phyloP scores from a whole-genome alignment of 495 filamentous ascomycete species.

The Tuber indicum region DNA sequence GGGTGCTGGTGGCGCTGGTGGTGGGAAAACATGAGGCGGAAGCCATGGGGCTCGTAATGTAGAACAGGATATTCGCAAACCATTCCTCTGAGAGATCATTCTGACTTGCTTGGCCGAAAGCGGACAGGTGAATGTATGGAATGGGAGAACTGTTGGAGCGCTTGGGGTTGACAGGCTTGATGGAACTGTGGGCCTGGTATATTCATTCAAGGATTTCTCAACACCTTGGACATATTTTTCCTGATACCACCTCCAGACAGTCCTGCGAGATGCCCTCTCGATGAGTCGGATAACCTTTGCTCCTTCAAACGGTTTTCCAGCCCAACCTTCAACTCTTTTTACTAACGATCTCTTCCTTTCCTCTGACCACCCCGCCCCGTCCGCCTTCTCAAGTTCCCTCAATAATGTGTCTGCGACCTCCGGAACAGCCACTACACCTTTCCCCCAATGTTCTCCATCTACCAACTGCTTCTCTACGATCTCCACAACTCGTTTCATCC shows the following conservation, averaged over 20 bases:
- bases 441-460: constrained; percentile 84
- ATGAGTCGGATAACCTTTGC: constrained; percentile 76
- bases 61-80: constrained; percentile 81
- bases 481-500: constrained; percentile 92
- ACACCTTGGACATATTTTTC: constrained; percentile 65
- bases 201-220: constrained; percentile 54
- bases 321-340: constrained; percentile 59
- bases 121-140: constrained; percentile 96
- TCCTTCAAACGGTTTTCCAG: constrained; percentile 76
- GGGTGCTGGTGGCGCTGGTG: constrained; percentile 73
- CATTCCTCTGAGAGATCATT: constrained; percentile 92
- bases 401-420: constrained; percentile 45
- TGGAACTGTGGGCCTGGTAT: constrained; percentile 71
- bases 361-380: constrained; percentile 43
- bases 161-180: constrained; percentile 68
- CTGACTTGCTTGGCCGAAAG: constrained; percentile 90
- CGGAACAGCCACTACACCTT: constrained; percentile 58
- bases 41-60: constrained; percentile 84
- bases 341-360: constrained; percentile 45
- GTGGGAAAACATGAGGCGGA: constrained; percentile 69
- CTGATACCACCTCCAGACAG: constrained; percentile 81
- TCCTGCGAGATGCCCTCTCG: constrained; percentile 70
- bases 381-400: constrained; percentile 47
- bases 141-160: constrained; percentile 93
- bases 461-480: constrained; percentile 86